These are phyloP conservation scores for Papiliotrema fonsecae DNA, from an alignment of 1,284 basidiomycete genomes.

Conservation along the genomic window DNA sequence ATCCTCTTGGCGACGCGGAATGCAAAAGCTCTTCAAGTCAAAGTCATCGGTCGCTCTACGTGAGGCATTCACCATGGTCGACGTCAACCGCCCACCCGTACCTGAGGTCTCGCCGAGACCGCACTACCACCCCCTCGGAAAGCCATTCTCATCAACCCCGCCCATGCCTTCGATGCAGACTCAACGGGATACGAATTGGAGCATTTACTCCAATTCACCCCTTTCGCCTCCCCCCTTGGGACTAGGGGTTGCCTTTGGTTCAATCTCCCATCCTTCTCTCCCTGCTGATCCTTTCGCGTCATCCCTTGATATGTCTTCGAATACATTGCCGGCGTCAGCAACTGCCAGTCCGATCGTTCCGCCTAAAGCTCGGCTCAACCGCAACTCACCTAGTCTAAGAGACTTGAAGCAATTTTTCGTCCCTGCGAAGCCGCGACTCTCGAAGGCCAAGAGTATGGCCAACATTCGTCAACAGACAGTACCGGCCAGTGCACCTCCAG, in stretches of 20 bases:
- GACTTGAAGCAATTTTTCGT: slow-evolving; percentile 27
- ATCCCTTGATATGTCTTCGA: slow-evolving; percentile 21
- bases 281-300: slow-evolving; percentile 39
- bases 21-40: slow-evolving; percentile 40
- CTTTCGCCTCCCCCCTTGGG: slow-evolving; percentile 12
- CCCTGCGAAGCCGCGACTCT: slow-evolving; percentile 14
- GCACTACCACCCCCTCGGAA: slow-evolving; percentile 10
- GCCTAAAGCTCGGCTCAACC: slow-evolving; percentile 6
- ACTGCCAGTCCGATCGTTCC: background rate
- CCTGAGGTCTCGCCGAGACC: slow-evolving; percentile 17
- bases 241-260: slow-evolving; percentile 14
- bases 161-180: slow-evolving; percentile 6
- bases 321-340: slow-evolving; percentile 8
- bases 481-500: slow-evolving; percentile 11
- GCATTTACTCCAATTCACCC: slow-evolving; percentile 5
- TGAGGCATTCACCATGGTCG: slow-evolving; percentile 17
- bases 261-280: slow-evolving; percentile 11
- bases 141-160: slow-evolving; percentile 28
- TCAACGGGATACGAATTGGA: slow-evolving; percentile 11
- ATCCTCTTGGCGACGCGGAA: slow-evolving; percentile 38
- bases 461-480: slow-evolving; percentile 16
- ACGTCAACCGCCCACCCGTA: slow-evolving; percentile 18
- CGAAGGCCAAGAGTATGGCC: slow-evolving; percentile 31
- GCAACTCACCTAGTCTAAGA: slow-evolving; percentile 28
- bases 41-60: slow-evolving; percentile 35